A percentile compares a stretch with the other conserved stretches of the same genome.
Evolutionary conservation across 1,284 basidiomycete species (phyloP).

Genomic region (Ustilago crameri): DNA sequence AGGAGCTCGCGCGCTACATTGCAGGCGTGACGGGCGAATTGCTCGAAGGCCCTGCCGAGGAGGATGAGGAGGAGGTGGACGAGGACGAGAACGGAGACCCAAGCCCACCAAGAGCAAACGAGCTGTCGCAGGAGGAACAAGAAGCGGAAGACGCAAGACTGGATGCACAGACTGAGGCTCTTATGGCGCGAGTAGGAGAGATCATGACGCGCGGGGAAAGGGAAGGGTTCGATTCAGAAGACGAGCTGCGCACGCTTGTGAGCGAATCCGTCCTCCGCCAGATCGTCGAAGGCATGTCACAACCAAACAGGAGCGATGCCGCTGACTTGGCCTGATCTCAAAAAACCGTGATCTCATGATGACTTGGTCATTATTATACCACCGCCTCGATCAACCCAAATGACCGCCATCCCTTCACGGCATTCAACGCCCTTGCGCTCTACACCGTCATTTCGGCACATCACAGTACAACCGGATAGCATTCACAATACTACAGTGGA

Average conservation of each 20-base stretch:
- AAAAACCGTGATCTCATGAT: background rate
- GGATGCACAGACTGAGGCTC: constrained; percentile 42
- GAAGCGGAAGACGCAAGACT: constrained; percentile 31
- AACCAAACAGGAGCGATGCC: background rate
- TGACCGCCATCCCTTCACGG: background rate
- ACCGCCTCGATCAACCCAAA: background rate
- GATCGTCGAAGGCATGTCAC: constrained; percentile 52
- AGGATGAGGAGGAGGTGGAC: constrained; percentile 27
- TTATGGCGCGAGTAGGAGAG: constrained; percentile 55
- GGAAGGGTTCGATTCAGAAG: constrained; percentile 52
- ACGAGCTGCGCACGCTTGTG: constrained; percentile 50
- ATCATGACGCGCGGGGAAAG: constrained; percentile 52
- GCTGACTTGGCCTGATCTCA: constrained; percentile 4
- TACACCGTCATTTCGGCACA: background rate
- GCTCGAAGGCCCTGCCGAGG: constrained; percentile 11
- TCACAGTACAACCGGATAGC: too few species aligned
- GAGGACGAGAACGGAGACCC: constrained; percentile 40
- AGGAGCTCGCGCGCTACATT: constrained; percentile 57
- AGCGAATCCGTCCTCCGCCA: constrained; percentile 55
- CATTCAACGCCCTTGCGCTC: background rate
- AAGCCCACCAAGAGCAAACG: background rate
- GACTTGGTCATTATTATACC: constrained; percentile 4
- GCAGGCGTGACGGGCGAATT: constrained; percentile 53
- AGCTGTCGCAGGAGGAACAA: constrained; percentile 18
- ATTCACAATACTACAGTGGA: too few species aligned